Evolutionary conservation across 192 early-diverging fungal species (phyloP).

Genomic region (Coemansia sp.): DNA sequence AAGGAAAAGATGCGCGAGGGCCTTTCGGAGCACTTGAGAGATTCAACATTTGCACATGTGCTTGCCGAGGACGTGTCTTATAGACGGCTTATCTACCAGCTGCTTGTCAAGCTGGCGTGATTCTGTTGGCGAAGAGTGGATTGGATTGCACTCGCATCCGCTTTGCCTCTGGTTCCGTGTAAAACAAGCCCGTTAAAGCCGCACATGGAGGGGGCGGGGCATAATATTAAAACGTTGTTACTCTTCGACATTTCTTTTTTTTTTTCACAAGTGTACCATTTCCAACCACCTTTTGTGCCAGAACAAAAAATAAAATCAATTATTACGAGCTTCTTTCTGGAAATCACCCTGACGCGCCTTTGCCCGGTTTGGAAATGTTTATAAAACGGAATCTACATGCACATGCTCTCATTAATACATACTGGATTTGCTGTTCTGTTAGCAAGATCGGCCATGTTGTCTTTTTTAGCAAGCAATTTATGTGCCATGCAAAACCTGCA

Average conservation of each 20-base stretch:
- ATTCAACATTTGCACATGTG: slow-evolving; percentile 79
- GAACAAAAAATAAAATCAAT: background rate
- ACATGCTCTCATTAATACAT: background rate
- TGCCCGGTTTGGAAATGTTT: background rate
- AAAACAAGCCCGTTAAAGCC: slow-evolving; percentile 10
- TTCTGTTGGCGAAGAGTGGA: background rate
- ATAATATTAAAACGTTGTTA: background rate
- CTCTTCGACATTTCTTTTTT: background rate
- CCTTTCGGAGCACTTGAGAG: slow-evolving; percentile 82
- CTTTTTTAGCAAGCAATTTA: background rate
- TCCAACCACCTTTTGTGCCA: slow-evolving; percentile 1
- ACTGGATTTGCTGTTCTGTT: background rate
- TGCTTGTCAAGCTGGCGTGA: slow-evolving; percentile 48
- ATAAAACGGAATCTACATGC: background rate
- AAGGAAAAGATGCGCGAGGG: slow-evolving; percentile 89
- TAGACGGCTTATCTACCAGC: slow-evolving; percentile 75
- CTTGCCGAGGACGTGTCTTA: slow-evolving; percentile 90
- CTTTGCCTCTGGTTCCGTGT: slow-evolving; percentile 1
- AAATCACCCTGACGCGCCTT: background rate
- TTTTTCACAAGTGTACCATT: slow-evolving; percentile 21
- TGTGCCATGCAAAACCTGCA: background rate
- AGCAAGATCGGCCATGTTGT: background rate
- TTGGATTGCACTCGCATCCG: background rate
- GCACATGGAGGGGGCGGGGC: background rate
- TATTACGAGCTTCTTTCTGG: background rate